Evolutionary conservation across 371 early-diverging fungal genomes (phyloP).

Genomic region (Lichtheimia ramosa): DNA sequence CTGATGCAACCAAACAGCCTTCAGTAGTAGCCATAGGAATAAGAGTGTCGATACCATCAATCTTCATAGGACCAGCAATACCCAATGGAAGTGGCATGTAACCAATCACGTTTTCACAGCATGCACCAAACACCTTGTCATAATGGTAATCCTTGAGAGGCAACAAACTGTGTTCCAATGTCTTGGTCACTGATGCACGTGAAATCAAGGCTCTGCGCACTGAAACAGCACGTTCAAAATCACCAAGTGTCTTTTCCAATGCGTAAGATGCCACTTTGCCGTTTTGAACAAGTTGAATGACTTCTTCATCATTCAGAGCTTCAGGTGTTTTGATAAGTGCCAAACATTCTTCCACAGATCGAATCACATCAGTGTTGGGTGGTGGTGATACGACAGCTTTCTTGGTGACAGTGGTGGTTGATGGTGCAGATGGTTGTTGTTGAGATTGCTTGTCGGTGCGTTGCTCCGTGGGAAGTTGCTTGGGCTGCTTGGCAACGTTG

Average conservation of each 20-base stretch:
- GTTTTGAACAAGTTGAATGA: constrained; percentile 68
- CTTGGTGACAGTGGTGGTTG: constrained; percentile 10
- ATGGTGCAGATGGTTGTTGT: neutral
- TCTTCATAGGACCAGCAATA: constrained; percentile 80
- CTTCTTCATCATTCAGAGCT: constrained; percentile 69
- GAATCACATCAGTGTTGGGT: constrained; percentile 16
- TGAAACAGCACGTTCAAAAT: constrained; percentile 79
- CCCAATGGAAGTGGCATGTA: constrained; percentile 94
- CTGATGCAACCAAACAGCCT: constrained; percentile 91
- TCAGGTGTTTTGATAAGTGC: constrained; percentile 54
- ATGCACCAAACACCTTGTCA: constrained; percentile 84
- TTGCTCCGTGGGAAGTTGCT: constrained; percentile 19
- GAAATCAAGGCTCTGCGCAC: constrained; percentile 80
- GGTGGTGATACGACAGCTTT: constrained; percentile 13
- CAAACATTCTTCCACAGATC: constrained; percentile 58
- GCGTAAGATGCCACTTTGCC: constrained; percentile 83
- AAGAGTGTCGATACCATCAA: constrained; percentile 78
- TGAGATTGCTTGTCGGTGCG: constrained; percentile 6
- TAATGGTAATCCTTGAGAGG: constrained; percentile 89
- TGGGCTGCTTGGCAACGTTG: constrained; percentile 50
- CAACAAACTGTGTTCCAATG: constrained; percentile 63
- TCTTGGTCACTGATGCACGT: constrained; percentile 61
- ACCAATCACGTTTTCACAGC: constrained; percentile 97
- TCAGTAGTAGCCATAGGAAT: constrained; percentile 98
- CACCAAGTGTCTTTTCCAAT: constrained; percentile 78